Evolutionary conservation across 2,329 filamentous ascomycete genomes (phyloP).

Genomic region (Claviceps africana): DNA sequence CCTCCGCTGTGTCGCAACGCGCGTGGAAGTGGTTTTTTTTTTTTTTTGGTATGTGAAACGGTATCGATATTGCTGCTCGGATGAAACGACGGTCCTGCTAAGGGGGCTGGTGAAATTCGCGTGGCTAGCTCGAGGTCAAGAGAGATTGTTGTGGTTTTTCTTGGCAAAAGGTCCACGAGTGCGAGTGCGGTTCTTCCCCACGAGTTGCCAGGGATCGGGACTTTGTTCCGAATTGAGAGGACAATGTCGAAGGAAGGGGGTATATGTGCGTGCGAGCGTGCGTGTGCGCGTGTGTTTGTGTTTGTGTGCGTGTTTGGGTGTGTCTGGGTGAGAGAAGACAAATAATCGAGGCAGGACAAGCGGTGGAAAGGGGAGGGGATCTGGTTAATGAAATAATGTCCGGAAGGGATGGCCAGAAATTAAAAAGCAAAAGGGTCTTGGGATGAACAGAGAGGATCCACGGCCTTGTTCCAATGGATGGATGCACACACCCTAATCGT

Average conservation of each 20-base stretch:
- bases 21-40: neutral
- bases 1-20: neutral
- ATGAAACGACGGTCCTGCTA: neutral
- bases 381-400: slow-evolving; percentile 5
- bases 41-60: no score
- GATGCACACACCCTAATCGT: slow-evolving; percentile 5
- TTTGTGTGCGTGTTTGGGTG: neutral
- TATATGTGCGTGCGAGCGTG: no score
- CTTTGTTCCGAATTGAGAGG: neutral
- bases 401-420: slow-evolving; percentile 2
- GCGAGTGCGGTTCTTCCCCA: neutral
- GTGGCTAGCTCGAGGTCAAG: neutral
- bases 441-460: slow-evolving; percentile 4
- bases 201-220: neutral
- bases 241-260: neutral
- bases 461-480: neutral
- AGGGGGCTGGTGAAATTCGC: neutral
- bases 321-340: neutral
- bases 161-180: neutral
- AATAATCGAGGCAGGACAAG: neutral
- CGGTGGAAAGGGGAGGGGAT: slow-evolving; percentile 1
- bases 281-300: neutral
- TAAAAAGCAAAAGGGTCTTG: slow-evolving; percentile 1
- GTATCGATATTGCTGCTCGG: neutral
- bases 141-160: neutral